phyloP scores from a whole-genome alignment of 2,329 filamentous ascomycete species.

The Arthrinium puccinioides region DNA sequence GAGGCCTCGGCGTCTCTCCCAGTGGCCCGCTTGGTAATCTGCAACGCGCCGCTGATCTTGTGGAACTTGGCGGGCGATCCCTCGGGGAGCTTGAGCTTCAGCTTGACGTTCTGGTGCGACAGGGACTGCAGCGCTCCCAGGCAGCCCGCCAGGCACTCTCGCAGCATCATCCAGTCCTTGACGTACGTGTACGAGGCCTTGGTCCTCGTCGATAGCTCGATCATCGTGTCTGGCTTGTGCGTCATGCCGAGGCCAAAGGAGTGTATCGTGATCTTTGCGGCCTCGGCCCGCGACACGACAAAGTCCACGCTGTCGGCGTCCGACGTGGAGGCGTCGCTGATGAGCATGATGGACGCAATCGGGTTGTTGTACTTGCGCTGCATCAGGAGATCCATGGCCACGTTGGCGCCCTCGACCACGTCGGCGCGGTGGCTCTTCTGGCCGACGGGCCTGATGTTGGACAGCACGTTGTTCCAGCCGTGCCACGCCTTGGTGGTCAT shows the following conservation, averaged over 20 bases:
- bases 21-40: conserved; percentile 93
- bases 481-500: conserved; percentile 96
- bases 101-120: conserved; percentile 97
- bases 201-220: conserved; percentile 88
- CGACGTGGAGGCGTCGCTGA: conserved; percentile 93
- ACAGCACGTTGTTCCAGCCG: conserved; percentile 81
- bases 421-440: conserved; percentile 96
- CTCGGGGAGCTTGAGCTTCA: conserved; percentile 89
- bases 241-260: conserved; percentile 95
- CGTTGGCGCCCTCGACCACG: conserved; percentile 94
- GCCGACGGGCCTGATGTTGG: conserved; percentile 84
- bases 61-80: conserved; percentile 97
- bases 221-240: conserved; percentile 98
- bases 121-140: conserved; percentile 85
- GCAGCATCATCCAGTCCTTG: conserved; percentile 99
- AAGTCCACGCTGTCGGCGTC: conserved; percentile 96
- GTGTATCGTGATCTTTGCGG: conserved; percentile 94
- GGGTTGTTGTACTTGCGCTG: conserved; percentile 94
- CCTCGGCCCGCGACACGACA: conserved; percentile 91
- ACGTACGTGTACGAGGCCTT: conserved; percentile 98
- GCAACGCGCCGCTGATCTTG: conserved; percentile 93
- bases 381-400: conserved; percentile 98
- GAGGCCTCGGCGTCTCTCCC: conserved; percentile 90
- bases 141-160: conserved; percentile 91
- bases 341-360: conserved; percentile 89